phyloP scores from a whole-genome alignment of 1,284 basidiomycete genomes.

The Xanthoconium separans region DNA sequence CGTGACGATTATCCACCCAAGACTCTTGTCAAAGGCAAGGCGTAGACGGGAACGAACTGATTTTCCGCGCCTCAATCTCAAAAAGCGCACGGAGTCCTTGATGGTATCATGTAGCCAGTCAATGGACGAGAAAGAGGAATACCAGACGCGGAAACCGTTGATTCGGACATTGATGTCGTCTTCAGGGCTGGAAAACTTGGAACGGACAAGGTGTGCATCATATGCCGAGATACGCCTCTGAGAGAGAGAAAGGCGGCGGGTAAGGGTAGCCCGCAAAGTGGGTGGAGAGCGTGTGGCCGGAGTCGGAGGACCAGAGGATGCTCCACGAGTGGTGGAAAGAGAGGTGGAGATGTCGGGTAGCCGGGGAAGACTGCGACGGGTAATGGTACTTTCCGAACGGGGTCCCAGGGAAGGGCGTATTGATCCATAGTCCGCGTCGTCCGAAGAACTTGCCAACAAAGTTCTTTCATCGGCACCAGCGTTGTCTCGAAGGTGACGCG shows the following conservation, averaged over 20 bases:
- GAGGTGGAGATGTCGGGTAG: slow-evolving; percentile 8
- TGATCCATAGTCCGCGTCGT: slow-evolving; percentile 20
- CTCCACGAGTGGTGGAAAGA: slow-evolving; percentile 5
- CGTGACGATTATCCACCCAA: slow-evolving; percentile 92
- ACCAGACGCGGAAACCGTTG: slow-evolving; percentile 92
- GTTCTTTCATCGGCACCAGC: slow-evolving; percentile 18
- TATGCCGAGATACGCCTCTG: slow-evolving; percentile 73
- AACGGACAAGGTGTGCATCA: slow-evolving; percentile 48
- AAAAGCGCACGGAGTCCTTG: slow-evolving; percentile 83
- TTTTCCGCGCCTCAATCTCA: slow-evolving; percentile 62
- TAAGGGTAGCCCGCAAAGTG: slow-evolving; percentile 16
- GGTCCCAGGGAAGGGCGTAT: slow-evolving; percentile 2
- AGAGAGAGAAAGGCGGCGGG: slow-evolving; percentile 37
- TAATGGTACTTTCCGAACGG: slow-evolving; percentile 14
- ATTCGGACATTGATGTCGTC: slow-evolving; percentile 62
- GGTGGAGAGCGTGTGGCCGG: slow-evolving; percentile 17
- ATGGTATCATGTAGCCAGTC: slow-evolving; percentile 95
- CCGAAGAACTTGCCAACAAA: slow-evolving; percentile 11
- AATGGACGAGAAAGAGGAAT: slow-evolving; percentile 79
- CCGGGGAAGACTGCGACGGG: slow-evolving; percentile 10
- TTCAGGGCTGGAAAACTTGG: slow-evolving; percentile 36
- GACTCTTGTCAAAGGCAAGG: slow-evolving; percentile 77
- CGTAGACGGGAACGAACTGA: slow-evolving; percentile 71
- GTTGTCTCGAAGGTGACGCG: slow-evolving; percentile 2
- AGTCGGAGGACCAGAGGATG: slow-evolving; percentile 22